These are phyloP conservation scores for Phytophthora ohioensis DNA, from an alignment of 352 stramenopile genomes.

Conservation along the genomic window DNA sequence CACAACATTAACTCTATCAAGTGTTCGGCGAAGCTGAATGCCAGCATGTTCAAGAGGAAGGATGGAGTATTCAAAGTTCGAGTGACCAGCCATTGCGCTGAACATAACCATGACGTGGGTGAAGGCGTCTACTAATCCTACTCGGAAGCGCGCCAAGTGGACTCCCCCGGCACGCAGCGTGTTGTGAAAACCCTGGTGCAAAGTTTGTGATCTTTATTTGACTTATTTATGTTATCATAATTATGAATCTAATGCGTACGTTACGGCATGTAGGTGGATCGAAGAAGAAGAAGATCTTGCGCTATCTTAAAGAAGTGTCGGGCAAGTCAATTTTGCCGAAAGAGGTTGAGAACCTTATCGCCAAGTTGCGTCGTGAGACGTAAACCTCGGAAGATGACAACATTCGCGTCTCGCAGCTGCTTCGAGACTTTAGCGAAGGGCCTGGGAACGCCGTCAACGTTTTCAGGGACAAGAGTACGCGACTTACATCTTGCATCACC, in stretches of 20 bases:
- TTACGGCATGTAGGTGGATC: too few species aligned
- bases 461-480: background rate
- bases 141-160: too few species aligned
- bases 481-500: constrained; percentile 12
- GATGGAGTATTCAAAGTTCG: too few species aligned
- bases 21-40: background rate
- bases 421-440: constrained; percentile 18
- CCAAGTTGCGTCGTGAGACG: constrained; percentile 1
- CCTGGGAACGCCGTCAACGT: constrained; percentile 18
- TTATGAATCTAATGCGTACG: too few species aligned
- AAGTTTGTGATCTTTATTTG: too few species aligned
- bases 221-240: too few species aligned
- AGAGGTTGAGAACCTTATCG: constrained; percentile 28
- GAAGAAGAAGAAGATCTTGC: constrained; percentile 1
- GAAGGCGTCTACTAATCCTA: too few species aligned
- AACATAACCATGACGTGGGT: too few species aligned
- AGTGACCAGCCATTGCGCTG: too few species aligned
- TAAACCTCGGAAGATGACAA: constrained; percentile 20
- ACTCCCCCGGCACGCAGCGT: too few species aligned
- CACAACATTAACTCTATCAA: constrained; percentile 9
- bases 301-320: constrained; percentile 13
- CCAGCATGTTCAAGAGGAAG: too few species aligned
- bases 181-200: too few species aligned
- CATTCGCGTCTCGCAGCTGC: constrained; percentile 5
- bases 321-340: constrained; percentile 18